Evolutionary conservation across 169 alveolate species (phyloP).

Genomic region (Miamiensis avidus): DNA sequence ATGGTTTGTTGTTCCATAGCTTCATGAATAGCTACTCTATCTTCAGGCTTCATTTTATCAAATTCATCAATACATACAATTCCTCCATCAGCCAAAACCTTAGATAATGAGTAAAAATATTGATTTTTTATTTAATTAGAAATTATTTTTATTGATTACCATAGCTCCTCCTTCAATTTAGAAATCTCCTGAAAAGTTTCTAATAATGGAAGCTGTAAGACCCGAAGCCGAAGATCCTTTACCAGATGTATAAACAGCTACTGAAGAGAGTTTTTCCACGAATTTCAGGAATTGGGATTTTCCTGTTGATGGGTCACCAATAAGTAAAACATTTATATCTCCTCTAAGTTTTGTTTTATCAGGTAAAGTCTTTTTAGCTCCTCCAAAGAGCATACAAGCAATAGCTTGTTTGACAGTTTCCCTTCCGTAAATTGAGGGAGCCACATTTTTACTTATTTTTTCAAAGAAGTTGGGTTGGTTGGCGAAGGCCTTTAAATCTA

Average conservation of each 20-base stretch:
- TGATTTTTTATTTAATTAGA: background rate
- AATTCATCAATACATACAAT: conserved; percentile 99
- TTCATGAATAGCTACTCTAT: conserved; percentile 99
- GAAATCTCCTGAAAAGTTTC: conserved; percentile 93
- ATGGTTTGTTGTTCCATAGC: conserved; percentile 99
- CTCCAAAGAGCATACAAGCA: conserved; percentile 99
- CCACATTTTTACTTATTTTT: conserved; percentile 93
- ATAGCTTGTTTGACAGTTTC: conserved; percentile 97
- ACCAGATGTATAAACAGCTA: conserved; percentile 98
- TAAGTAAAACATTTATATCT: conserved; percentile 84
- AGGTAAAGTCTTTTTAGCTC: conserved; percentile 95
- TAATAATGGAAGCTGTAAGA: conserved; percentile 99
- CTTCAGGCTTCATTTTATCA: conserved; percentile 99
- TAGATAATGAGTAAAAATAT: too few relatives aligned
- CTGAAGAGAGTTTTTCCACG: conserved; percentile 97
- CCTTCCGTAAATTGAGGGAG: conserved; percentile 97
- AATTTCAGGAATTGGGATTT: conserved; percentile 97
- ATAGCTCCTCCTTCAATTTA: conserved; percentile 99
- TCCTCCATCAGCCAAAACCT: conserved; percentile 97
- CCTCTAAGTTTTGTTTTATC: conserved; percentile 98
- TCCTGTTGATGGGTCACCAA: conserved; percentile 99
- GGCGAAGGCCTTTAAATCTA: conserved; percentile 77
- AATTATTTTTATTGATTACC: conserved; percentile 63
- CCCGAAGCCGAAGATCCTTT: conserved; percentile 99
- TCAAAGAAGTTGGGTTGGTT: conserved; percentile 93